These are phyloP conservation scores for Diaporthe batatas DNA, from an alignment of 2,329 filamentous ascomycete species.

Conservation along the genomic window DNA sequence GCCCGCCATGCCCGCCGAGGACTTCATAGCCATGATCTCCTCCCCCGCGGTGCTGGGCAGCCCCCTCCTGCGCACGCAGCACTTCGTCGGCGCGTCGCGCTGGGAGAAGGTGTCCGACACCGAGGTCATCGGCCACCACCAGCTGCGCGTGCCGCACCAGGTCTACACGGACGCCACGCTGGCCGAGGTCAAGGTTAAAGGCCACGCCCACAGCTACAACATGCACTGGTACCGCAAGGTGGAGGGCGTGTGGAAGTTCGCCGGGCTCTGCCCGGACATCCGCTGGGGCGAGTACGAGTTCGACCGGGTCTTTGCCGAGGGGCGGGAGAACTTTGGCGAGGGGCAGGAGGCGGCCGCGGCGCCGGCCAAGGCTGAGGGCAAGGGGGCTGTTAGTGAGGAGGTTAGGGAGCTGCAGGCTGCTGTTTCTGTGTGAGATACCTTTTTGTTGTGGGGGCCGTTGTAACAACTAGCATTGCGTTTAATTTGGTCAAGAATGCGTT, in stretches of 20 bases:
- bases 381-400: constrained; percentile 37
- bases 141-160: constrained; percentile 73
- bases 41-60: constrained; percentile 70
- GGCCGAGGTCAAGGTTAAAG: constrained; percentile 66
- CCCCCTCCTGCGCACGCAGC: constrained; percentile 73
- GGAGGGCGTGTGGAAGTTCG: constrained; percentile 73
- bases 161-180: constrained; percentile 67
- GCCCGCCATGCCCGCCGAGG: constrained; percentile 71
- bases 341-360: neutral
- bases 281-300: constrained; percentile 71
- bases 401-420: constrained; percentile 31
- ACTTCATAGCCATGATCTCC: constrained; percentile 73
- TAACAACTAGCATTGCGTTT: neutral
- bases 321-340: constrained; percentile 55
- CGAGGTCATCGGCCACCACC: constrained; percentile 72
- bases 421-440: constrained; percentile 12
- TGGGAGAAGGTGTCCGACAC: constrained; percentile 70
- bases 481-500: no score
- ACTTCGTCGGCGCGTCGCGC: constrained; percentile 71
- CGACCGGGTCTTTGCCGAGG: constrained; percentile 64
- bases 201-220: constrained; percentile 71
- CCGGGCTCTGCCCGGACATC: constrained; percentile 67
- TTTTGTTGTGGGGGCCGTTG: neutral
- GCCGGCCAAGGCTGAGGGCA: constrained; percentile 7
- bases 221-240: constrained; percentile 70